These are phyloP conservation scores for Akanthomyces lecanii DNA, from an alignment of 2,329 filamentous ascomycete species.

Conservation along the genomic window DNA sequence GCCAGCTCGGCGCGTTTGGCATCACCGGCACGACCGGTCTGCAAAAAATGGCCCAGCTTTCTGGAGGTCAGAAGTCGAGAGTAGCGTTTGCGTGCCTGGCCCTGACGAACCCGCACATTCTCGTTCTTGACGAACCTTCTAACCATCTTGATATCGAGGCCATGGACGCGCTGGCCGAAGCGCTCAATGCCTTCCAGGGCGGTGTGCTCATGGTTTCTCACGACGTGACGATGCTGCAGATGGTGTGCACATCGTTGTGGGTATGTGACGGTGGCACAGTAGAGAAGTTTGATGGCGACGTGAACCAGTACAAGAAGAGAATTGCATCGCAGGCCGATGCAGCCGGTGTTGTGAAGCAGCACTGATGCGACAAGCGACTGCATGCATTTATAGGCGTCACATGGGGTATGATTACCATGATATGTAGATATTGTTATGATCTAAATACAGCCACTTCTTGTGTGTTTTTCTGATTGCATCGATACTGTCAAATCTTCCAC, in stretches of 20 bases:
- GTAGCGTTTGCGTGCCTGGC: conserved; percentile 97
- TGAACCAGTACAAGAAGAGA: conserved; percentile 96
- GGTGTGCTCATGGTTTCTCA: conserved; percentile 98
- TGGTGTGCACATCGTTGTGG: conserved; percentile 91
- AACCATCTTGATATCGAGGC: conserved; percentile 99
- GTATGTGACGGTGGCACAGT: conserved; percentile 93
- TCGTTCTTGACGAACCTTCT: conserved; percentile 96
- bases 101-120: conserved; percentile 89
- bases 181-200: conserved; percentile 81
- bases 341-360: conserved; percentile 74
- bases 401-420: conserved; percentile 1
- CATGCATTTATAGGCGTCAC: conserved; percentile 12
- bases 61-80: conserved; percentile 96
- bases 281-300: conserved; percentile 92
- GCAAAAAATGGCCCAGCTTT: conserved; percentile 91
- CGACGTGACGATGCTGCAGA: conserved; percentile 98
- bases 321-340: conserved; percentile 86
- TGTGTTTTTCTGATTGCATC: not conserved
- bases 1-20: conserved; percentile 85
- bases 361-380: conserved; percentile 34
- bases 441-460: not conserved
- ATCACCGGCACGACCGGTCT: conserved; percentile 93
- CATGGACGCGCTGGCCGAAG: conserved; percentile 89
- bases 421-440: not conserved
- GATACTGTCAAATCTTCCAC: not conserved